These are phyloP conservation scores for Pedinophyceae sp. DNA, from an alignment of 139 green algal species.

Conservation along the genomic window DNA sequence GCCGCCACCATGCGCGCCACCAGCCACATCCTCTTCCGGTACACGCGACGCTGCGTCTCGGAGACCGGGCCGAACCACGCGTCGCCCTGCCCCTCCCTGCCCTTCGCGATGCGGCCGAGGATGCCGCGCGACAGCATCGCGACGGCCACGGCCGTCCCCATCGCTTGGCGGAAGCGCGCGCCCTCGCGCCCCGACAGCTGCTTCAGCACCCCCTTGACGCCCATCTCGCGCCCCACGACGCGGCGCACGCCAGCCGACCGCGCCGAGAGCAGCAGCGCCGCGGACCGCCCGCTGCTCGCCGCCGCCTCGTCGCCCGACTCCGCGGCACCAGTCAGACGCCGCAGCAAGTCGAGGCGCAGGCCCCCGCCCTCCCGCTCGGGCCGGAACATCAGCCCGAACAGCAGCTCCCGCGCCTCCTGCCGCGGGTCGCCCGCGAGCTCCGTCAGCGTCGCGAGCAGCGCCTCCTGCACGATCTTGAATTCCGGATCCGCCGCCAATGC, in stretches of 20 bases:
- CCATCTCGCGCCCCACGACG: slow-evolving; percentile 44
- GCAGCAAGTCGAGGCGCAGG: background rate
- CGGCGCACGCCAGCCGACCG: slow-evolving; percentile 21
- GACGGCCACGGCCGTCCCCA: background rate
- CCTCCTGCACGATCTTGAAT: slow-evolving; percentile 17
- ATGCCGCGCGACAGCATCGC: background rate
- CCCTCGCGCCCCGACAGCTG: background rate
- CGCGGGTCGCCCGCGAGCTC: slow-evolving; percentile 12
- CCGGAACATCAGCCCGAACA: slow-evolving; percentile 4
- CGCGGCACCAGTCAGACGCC: background rate
- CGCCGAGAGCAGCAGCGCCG: background rate
- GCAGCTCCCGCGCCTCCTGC: slow-evolving; percentile 7
- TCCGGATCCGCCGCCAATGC: slow-evolving; percentile 16
- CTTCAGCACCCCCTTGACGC: background rate
- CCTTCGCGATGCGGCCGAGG: slow-evolving; percentile 49
- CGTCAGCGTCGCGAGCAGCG: slow-evolving; percentile 11
- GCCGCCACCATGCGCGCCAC: slow-evolving; percentile 59
- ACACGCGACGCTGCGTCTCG: no score
- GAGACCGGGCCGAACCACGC: no score
- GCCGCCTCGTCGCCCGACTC: background rate
- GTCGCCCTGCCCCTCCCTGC: no score
- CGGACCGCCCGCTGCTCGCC: slow-evolving; percentile 4
- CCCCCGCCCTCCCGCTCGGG: background rate
- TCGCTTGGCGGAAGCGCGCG: background rate
- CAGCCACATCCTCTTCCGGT: slow-evolving; percentile 92